Evolutionary conservation across 2,329 filamentous ascomycete genomes (phyloP).

Genomic region (Diplodia intermedia): DNA sequence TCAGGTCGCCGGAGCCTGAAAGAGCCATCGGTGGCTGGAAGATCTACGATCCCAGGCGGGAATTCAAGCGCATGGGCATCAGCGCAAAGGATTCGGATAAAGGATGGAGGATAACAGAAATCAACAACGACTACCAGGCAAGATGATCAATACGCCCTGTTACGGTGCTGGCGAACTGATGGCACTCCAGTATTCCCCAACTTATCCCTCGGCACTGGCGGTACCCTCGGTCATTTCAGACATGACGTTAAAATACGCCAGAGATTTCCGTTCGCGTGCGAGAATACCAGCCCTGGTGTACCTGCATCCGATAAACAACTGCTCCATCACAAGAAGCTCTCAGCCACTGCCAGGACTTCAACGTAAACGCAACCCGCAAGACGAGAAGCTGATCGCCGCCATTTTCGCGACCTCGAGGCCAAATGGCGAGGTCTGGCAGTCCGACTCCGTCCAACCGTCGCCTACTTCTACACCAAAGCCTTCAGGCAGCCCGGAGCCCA

Average conservation of each 20-base stretch:
- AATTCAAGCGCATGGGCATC: slow-evolving; percentile 88
- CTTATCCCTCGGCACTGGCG: slow-evolving; percentile 84
- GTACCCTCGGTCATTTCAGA: slow-evolving; percentile 94
- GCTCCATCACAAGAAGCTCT: slow-evolving; percentile 92
- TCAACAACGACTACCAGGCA: slow-evolving; percentile 84
- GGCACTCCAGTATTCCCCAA: slow-evolving; percentile 74
- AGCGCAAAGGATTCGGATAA: slow-evolving; percentile 77
- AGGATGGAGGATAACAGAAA: slow-evolving; percentile 87
- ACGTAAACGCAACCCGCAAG: slow-evolving; percentile 89
- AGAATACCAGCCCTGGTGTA: slow-evolving; percentile 91
- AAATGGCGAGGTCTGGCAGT: slow-evolving; percentile 28
- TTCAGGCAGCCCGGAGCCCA: slow-evolving; percentile 44
- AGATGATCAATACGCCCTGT: slow-evolving; percentile 33
- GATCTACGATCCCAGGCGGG: slow-evolving; percentile 82
- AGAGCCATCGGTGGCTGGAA: slow-evolving; percentile 79
- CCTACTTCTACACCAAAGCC: slow-evolving; percentile 38
- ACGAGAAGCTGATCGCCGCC: slow-evolving; percentile 89
- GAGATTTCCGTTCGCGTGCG: slow-evolving; percentile 83
- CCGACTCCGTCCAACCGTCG: slow-evolving; percentile 24
- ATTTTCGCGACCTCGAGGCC: slow-evolving; percentile 77
- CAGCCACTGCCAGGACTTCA: slow-evolving; percentile 88
- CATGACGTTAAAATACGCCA: slow-evolving; percentile 93
- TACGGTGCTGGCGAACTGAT: background rate
- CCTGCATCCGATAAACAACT: slow-evolving; percentile 95
- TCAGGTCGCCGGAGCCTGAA: slow-evolving; percentile 76